Evolutionary conservation across 2,329 filamentous ascomycete species (phyloP).

Genomic region (Helicocarpus griseus): DNA sequence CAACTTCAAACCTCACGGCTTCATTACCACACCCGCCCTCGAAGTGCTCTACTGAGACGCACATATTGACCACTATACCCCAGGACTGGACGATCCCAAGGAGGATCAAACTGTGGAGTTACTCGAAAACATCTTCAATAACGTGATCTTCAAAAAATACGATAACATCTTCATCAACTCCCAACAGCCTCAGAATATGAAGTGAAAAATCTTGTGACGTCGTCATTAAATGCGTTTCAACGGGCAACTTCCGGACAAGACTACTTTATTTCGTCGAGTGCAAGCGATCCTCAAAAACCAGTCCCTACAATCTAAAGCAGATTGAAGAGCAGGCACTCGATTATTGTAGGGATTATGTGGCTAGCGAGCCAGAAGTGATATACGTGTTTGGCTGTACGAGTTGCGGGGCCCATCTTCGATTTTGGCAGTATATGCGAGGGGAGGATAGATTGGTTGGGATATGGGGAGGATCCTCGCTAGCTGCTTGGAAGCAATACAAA

Average conservation of each 20-base stretch:
- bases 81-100: neutral
- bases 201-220: neutral
- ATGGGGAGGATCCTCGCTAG: neutral
- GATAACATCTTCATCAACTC: neutral
- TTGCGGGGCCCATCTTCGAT: neutral
- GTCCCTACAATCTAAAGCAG: neutral
- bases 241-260: neutral
- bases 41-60: neutral
- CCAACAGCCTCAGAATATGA: neutral
- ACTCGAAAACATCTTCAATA: neutral
- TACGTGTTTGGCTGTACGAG: neutral
- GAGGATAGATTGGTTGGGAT: neutral
- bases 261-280: neutral
- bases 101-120: neutral
- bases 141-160: neutral
- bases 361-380: neutral
- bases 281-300: neutral
- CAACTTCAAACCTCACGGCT: slow-evolving; percentile 1
- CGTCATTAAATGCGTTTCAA: neutral
- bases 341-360: neutral
- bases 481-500: neutral
- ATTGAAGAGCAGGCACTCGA: neutral
- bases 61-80: neutral
- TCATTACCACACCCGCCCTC: neutral
- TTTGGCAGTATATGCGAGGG: neutral